Evolutionary conservation across 2,329 filamentous ascomycete species (phyloP).

Genomic region (Bipolaris victoriae): DNA sequence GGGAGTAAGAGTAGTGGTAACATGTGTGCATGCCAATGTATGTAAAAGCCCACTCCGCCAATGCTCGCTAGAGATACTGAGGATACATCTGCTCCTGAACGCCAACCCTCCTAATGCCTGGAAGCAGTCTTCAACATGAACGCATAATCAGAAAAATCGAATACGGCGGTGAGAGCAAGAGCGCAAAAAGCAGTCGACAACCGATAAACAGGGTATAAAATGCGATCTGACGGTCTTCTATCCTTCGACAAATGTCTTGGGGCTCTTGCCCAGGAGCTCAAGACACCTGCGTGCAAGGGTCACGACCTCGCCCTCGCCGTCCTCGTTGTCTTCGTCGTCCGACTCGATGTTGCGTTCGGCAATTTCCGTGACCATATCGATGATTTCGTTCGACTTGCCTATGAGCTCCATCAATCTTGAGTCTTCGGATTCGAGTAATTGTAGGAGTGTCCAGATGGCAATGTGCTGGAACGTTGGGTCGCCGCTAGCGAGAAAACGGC

Average conservation of each 20-base stretch:
- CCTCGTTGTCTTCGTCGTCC: conserved; percentile 84
- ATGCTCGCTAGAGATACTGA: conserved; percentile 50
- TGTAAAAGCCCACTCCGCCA: conserved; percentile 44
- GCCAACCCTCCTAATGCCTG: conserved; percentile 30
- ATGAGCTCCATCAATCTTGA: conserved; percentile 87
- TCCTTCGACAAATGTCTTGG: conserved; percentile 83
- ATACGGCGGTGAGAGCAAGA: conserved; percentile 29
- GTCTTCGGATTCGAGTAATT: conserved; percentile 94
- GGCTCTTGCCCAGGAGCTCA: conserved; percentile 79
- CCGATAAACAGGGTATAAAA: conserved; percentile 34
- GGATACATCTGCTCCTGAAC: conserved; percentile 37
- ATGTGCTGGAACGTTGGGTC: conserved; percentile 99
- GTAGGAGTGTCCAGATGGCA: conserved; percentile 95
- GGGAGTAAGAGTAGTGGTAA: conserved; percentile 23
- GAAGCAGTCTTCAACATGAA: conserved; percentile 28
- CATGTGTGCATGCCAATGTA: conserved; percentile 43
- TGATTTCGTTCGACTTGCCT: conserved; percentile 86
- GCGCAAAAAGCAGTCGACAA: conserved; percentile 21
- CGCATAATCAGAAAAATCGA: conserved; percentile 33
- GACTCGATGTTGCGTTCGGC: conserved; percentile 87
- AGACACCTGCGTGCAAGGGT: conserved; percentile 88
- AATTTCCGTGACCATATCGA: conserved; percentile 89
- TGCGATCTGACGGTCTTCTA: conserved; percentile 49
- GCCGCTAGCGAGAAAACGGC: conserved; percentile 88
- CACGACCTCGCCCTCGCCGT: conserved; percentile 91